phyloP scores from a whole-genome alignment of 169 alveolate genomes.

The Eimeria acervulina region DNA sequence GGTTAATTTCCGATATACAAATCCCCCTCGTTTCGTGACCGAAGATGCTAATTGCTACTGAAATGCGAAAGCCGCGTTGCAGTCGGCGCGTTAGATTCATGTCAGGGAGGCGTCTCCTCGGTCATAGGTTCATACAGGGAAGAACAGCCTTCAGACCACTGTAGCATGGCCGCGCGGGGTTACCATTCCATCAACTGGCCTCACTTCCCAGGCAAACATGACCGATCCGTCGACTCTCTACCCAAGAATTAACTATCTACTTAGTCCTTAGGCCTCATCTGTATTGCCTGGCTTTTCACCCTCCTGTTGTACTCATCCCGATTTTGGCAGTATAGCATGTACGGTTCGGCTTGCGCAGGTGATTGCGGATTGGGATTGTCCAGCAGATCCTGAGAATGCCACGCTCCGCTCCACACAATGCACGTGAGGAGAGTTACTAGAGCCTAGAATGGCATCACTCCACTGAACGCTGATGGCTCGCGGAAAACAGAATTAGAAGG shows the following conservation, averaged over 20 bases:
- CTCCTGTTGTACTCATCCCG: constrained; percentile 93
- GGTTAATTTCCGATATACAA: neutral
- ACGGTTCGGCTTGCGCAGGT: constrained; percentile 99
- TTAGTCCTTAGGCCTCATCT: constrained; percentile 83
- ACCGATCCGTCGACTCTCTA: neutral
- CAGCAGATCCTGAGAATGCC: constrained; percentile 93
- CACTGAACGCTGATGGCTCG: neutral
- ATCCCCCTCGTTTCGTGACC: constrained; percentile 29
- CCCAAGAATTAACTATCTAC: neutral
- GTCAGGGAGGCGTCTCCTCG: neutral
- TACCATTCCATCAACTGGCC: neutral
- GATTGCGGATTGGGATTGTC: constrained; percentile 98
- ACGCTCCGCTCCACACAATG: neutral
- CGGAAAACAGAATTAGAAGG: neutral
- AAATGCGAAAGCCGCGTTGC: neutral
- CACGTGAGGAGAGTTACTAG: neutral
- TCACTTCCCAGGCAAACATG: neutral
- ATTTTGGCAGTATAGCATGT: constrained; percentile 95
- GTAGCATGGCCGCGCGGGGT: neutral
- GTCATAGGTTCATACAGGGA: neutral
- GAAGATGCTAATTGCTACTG: neutral
- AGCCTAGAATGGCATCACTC: neutral
- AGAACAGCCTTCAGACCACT: neutral
- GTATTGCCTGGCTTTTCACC: constrained; percentile 83
- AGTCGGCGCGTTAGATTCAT: neutral